These are phyloP conservation scores for Microstegium vimineum DNA, from an alignment of 176 grass and related monocot species.

Conservation along the genomic window DNA sequence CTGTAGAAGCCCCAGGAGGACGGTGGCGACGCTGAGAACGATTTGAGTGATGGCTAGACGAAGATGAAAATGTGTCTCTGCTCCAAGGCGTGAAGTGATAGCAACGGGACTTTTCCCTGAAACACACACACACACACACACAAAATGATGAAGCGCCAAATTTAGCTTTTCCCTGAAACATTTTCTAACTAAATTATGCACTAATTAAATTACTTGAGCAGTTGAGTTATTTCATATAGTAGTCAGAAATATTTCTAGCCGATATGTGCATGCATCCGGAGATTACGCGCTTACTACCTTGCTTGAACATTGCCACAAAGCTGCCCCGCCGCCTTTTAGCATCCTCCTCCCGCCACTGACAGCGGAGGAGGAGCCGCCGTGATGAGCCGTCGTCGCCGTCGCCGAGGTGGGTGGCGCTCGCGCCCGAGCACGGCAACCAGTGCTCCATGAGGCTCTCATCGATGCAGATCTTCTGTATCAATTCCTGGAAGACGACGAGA, in stretches of 20 bases:
- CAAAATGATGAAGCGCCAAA: no score
- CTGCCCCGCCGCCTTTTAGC: slow-evolving; percentile 5
- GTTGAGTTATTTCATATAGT: no score
- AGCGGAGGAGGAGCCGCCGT: neutral
- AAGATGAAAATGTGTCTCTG: slow-evolving; percentile 97
- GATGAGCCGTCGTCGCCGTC: neutral
- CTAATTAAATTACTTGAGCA: no score
- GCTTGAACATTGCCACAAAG: slow-evolving; percentile 22
- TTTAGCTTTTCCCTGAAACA: neutral
- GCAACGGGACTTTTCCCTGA: slow-evolving; percentile 67
- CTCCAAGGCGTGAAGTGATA: slow-evolving; percentile 68
- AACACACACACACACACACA: neutral
- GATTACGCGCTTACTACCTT: slow-evolving; percentile 42
- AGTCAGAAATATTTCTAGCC: no score
- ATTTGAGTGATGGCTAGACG: slow-evolving; percentile 75
- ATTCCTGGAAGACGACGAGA: slow-evolving; percentile 49
- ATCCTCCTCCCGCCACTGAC: slow-evolving; percentile 35
- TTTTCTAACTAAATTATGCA: neutral
- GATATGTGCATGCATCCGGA: no score
- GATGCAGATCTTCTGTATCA: slow-evolving; percentile 62
- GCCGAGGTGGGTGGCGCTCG: neutral
- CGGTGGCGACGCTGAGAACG: slow-evolving; percentile 49
- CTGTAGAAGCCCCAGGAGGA: slow-evolving; percentile 67
- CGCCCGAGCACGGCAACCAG: slow-evolving; percentile 43
- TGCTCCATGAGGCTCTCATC: slow-evolving; percentile 41